Conservation (phyloP, 208 protist genomes). For the Crithidia bombi region DNA sequence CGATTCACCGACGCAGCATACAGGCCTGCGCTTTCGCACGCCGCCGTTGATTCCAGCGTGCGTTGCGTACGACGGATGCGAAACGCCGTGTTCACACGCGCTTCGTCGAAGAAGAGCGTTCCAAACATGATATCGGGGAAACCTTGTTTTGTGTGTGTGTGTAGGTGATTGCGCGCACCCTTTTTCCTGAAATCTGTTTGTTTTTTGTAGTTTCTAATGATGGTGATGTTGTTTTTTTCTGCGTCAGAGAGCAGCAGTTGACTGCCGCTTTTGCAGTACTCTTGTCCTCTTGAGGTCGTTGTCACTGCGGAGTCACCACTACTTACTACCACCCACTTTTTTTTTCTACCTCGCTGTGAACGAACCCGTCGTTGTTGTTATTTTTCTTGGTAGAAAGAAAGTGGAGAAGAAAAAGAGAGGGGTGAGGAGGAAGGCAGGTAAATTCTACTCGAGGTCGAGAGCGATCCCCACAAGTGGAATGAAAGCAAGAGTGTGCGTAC, state of each 20-base stretch:
- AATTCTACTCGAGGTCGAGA: background rate
- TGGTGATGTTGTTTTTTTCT: constrained; percentile 13
- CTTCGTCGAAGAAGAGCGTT: constrained; percentile 83
- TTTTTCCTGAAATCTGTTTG: no score
- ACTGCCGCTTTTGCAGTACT: background rate
- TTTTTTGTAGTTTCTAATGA: no score
- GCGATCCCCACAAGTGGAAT: no score
- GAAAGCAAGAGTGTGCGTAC: no score
- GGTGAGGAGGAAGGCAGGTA: background rate
- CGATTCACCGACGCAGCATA: constrained; percentile 18
- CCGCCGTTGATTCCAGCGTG: background rate
- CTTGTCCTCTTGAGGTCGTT: no score
- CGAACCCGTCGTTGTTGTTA: no score
- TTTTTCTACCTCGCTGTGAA: no score
- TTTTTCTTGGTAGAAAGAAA: no score
- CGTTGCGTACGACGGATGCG: constrained; percentile 14
- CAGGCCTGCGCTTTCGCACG: background rate
- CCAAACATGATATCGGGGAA: constrained; percentile 49
- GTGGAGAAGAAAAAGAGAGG: constrained; percentile 12
- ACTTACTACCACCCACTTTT: no score
- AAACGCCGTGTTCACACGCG: constrained; percentile 56
- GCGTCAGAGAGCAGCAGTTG: background rate
- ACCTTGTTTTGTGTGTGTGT: constrained; percentile 1
- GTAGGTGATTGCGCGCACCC: background rate
- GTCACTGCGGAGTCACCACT: no score